Evolutionary conservation across 1,284 basidiomycete genomes (phyloP).

Genomic region (Wallemia ichthyophaga): DNA sequence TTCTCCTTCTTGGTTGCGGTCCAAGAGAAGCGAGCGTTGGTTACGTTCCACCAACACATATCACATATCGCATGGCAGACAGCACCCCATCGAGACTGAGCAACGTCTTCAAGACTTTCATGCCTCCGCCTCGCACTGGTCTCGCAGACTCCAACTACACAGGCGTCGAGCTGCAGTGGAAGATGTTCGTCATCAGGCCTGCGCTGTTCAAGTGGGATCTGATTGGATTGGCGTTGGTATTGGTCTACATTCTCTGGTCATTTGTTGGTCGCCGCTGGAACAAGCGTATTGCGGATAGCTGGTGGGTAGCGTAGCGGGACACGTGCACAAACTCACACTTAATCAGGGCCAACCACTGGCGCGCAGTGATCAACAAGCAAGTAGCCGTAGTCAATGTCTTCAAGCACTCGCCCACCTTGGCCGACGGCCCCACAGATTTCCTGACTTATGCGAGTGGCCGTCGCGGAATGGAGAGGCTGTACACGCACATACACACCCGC

Average conservation of each 20-base stretch:
- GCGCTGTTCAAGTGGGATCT: constrained; percentile 42
- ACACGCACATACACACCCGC: constrained; percentile 40
- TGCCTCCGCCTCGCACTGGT: not conserved
- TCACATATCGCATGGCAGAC: too few relatives aligned
- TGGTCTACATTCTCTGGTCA: constrained; percentile 14
- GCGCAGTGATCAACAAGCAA: constrained; percentile 27
- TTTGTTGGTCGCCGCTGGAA: constrained; percentile 13
- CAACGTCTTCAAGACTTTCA: not conserved
- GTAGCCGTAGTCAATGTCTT: constrained; percentile 26
- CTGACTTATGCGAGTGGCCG: constrained; percentile 62
- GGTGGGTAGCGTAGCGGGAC: constrained; percentile 12
- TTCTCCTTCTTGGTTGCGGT: too few relatives aligned
- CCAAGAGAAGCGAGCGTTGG: not conserved
- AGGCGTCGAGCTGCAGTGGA: constrained; percentile 38
- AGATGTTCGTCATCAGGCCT: constrained; percentile 43
- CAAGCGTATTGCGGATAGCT: constrained; percentile 10
- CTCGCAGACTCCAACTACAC: constrained; percentile 19
- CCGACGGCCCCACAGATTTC: constrained; percentile 43
- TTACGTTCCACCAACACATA: too few relatives aligned
- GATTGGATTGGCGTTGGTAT: constrained; percentile 23
- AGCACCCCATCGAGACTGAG: not conserved
- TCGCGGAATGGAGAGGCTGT: constrained; percentile 37
- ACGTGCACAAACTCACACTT: not conserved
- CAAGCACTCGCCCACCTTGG: constrained; percentile 19
- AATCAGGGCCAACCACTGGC: constrained; percentile 28